Percentiles rank a stretch among this genome's conserved stretches.
Conservation (phyloP, 805 yeast genomes). For the Kodamaea lidongshanica region DNA sequence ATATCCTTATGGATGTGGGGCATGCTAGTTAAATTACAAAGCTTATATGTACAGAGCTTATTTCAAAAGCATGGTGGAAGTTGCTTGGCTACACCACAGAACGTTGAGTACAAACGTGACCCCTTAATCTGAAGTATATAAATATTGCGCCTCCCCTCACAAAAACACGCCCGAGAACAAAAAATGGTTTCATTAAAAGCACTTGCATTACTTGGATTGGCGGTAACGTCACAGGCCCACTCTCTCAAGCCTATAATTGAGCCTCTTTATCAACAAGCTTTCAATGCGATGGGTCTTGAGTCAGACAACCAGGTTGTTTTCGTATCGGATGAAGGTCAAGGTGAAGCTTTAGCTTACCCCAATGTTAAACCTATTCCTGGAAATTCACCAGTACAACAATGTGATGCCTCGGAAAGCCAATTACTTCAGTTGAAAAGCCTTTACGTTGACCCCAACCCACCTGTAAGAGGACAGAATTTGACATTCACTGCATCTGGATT, state of each 20-base stretch:
- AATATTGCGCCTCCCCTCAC: too few relatives aligned
- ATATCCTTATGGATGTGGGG: too few relatives aligned
- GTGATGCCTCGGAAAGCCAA: slow-evolving; percentile 65
- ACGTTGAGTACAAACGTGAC: too few relatives aligned
- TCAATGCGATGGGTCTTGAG: slow-evolving; percentile 2
- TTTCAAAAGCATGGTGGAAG: too few relatives aligned
- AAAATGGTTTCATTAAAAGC: slow-evolving; percentile 21
- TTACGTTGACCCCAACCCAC: slow-evolving; percentile 77
- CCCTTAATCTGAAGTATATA: too few relatives aligned
- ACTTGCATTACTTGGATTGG: slow-evolving; percentile 10
- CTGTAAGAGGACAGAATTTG: slow-evolving; percentile 75
- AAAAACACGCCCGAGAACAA: too few relatives aligned
- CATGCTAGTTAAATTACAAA: too few relatives aligned
- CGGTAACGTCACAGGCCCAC: slow-evolving; percentile 15
- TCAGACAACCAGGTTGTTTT: too few relatives aligned
- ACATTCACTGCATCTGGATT: slow-evolving; percentile 72
- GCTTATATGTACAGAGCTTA: too few relatives aligned
- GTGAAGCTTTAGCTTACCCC: too few relatives aligned
- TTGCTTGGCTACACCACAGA: too few relatives aligned
- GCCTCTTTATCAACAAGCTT: slow-evolving; percentile 8
- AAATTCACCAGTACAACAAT: slow-evolving; percentile 73
- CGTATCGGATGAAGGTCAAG: too few relatives aligned
- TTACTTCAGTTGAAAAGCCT: slow-evolving; percentile 55
- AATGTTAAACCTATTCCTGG: slow-evolving; percentile 78
- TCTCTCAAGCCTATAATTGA: slow-evolving; percentile 18